Conservation (phyloP, 192 early-diverging fungal species). For the Backusella tarrabulga region DNA sequence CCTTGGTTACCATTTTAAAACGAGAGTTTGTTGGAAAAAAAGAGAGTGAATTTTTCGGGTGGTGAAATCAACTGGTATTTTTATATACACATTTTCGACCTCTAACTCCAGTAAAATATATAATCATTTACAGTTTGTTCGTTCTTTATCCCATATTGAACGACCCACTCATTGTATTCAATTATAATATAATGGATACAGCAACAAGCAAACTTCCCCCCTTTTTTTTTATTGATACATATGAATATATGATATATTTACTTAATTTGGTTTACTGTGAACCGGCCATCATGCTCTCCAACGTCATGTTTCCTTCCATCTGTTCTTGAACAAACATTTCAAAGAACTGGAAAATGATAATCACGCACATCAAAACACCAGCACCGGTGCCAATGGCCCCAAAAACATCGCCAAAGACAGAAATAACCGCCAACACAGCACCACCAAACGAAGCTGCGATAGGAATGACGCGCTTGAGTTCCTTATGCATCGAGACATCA, state of each 20-base stretch:
- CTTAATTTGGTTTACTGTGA: constrained; percentile 8
- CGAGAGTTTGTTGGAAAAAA: neutral
- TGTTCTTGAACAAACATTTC: constrained; percentile 96
- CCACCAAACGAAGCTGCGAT: constrained; percentile 97
- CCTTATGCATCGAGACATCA: constrained; percentile 97
- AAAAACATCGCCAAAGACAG: constrained; percentile 94
- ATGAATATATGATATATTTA: neutral
- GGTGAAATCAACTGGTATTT: no score
- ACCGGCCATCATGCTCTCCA: constrained; percentile 1
- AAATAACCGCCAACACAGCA: constrained; percentile 92
- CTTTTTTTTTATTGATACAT: neutral
- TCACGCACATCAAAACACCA: constrained; percentile 96
- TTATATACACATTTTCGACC: no score
- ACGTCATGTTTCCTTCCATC: constrained; percentile 42
- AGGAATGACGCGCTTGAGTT: constrained; percentile 98
- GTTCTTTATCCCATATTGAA: no score
- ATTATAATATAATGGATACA: no score
- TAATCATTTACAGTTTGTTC: no score
- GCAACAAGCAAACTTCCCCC: no score
- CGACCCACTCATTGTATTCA: no score
- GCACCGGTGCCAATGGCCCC: constrained; percentile 99
- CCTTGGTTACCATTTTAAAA: constrained; percentile 8
- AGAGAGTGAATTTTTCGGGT: no score
- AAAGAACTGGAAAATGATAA: constrained; percentile 68
- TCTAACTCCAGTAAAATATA: no score